These are phyloP conservation scores for Glaciozyma martinii DNA, from an alignment of 768 basidiomycete species.

Conservation along the genomic window DNA sequence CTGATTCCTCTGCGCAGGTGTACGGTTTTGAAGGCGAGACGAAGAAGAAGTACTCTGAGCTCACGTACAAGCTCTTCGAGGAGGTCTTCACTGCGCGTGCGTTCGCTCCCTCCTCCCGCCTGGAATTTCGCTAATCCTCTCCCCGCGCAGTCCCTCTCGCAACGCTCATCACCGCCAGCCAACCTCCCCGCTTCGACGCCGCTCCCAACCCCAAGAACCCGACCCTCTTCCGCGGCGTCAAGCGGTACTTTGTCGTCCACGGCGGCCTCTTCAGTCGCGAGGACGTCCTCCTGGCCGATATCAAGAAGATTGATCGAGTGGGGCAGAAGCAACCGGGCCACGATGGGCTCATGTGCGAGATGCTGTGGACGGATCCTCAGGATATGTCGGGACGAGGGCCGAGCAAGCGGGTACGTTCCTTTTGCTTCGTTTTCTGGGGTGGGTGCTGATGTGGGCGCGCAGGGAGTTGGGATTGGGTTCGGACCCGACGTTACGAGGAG, in stretches of 20 bases:
- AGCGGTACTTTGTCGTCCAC: slow-evolving; percentile 90
- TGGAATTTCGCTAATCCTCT: neutral
- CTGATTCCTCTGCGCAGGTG: slow-evolving; percentile 42
- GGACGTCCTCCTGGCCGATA: slow-evolving; percentile 84
- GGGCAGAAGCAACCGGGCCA: slow-evolving; percentile 78
- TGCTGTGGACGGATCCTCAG: slow-evolving; percentile 96
- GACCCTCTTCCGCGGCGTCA: slow-evolving; percentile 75
- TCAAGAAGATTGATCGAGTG: slow-evolving; percentile 75
- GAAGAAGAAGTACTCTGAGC: slow-evolving; percentile 68
- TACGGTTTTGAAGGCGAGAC: slow-evolving; percentile 95
- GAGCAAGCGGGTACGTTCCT: slow-evolving; percentile 70
- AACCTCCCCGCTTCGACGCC: slow-evolving; percentile 46
- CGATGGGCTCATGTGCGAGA: slow-evolving; percentile 78
- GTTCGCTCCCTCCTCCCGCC: neutral
- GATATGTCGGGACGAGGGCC: slow-evolving; percentile 79
- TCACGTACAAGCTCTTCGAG: slow-evolving; percentile 63
- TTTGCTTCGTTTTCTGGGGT: slow-evolving; percentile 6
- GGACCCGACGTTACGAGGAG: slow-evolving; percentile 51
- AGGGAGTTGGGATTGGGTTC: slow-evolving; percentile 93
- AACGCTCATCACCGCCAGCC: slow-evolving; percentile 69
- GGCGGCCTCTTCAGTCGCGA: slow-evolving; percentile 86
- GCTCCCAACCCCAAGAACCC: slow-evolving; percentile 41
- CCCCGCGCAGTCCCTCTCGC: slow-evolving; percentile 66
- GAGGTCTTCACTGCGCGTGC: slow-evolving; percentile 81
- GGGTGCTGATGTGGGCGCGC: slow-evolving; percentile 22